Conservation (phyloP, 169 alveolate genomes). For the Plasmodium gallinaceum region DNA sequence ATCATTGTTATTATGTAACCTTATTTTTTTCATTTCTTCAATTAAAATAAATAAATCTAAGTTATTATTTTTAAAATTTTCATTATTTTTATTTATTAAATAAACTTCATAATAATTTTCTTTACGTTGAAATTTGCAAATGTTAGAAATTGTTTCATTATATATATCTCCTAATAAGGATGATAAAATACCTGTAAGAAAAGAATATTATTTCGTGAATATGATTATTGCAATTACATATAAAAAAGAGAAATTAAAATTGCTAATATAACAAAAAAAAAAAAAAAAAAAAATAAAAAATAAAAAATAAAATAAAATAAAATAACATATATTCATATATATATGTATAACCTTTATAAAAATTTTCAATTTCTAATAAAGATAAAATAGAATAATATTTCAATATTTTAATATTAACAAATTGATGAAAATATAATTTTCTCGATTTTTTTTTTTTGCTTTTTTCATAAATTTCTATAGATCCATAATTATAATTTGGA, state of each 20-base stretch:
- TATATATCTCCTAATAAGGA: constrained; percentile 55
- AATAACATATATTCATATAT: not conserved
- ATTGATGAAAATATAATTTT: constrained; percentile 35
- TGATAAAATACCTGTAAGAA: constrained; percentile 30
- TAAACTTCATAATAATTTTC: constrained; percentile 16
- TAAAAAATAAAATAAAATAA: too few relatives aligned
- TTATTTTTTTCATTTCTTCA: constrained; percentile 11
- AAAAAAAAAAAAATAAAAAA: too few relatives aligned
- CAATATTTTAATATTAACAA: constrained; percentile 32
- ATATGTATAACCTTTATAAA: constrained; percentile 26
- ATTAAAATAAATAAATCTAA: constrained; percentile 33
- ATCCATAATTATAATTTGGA: constrained; percentile 32
- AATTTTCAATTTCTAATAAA: constrained; percentile 36
- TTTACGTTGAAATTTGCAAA: constrained; percentile 11
- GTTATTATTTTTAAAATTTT: constrained; percentile 19
- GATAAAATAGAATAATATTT: constrained; percentile 42
- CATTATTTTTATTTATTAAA: constrained; percentile 2
- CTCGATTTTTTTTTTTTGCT: constrained; percentile 15
- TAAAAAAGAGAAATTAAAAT: not conserved
- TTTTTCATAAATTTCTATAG: constrained; percentile 45
- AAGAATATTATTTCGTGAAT: too few relatives aligned
- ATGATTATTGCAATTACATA: not conserved
- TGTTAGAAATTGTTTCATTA: constrained; percentile 23
- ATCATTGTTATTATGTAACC: constrained; percentile 12
- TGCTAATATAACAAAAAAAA: too few relatives aligned